Evolutionary conservation across 805 yeast species (phyloP).

Genomic region (Pichia paraexigua): DNA sequence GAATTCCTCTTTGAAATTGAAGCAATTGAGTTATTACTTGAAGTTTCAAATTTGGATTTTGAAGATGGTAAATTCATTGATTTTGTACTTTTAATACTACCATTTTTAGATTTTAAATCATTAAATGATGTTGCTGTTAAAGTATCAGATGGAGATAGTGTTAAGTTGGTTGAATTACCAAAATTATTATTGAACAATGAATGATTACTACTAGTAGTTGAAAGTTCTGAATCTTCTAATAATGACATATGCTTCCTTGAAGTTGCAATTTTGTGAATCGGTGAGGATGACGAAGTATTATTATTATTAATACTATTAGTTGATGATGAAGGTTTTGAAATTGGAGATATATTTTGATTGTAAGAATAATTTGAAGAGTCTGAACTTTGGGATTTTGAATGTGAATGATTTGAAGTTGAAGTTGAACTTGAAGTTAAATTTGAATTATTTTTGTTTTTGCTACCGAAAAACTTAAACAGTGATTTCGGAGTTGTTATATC

Average conservation of each 20-base stretch:
- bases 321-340: not conserved
- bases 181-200: not conserved
- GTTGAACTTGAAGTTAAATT: not conserved
- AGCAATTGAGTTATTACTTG: not conserved
- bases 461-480: constrained; percentile 24
- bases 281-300: not conserved
- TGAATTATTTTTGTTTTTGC: constrained; percentile 2
- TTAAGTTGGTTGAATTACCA: not conserved
- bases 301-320: not conserved
- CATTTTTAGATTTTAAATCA: not conserved
- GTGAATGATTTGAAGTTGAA: not conserved
- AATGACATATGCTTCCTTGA: not conserved
- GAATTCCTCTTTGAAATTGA: constrained; percentile 1
- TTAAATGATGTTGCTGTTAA: not conserved
- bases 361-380: not conserved
- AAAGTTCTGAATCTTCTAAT: not conserved
- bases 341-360: constrained; percentile 3
- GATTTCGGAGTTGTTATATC: constrained; percentile 25
- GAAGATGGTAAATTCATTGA: not conserved
- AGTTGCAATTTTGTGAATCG: not conserved
- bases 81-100: not conserved
- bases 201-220: not conserved
- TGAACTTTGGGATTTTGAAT: constrained; percentile 4
- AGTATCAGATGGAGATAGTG: not conserved
- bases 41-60: not conserved